A percentile compares a stretch with the other conserved stretches of the same genome.
These are phyloP conservation scores for Metschnikowia borealis DNA, from an alignment of 805 yeast species.

Conservation along the genomic window DNA sequence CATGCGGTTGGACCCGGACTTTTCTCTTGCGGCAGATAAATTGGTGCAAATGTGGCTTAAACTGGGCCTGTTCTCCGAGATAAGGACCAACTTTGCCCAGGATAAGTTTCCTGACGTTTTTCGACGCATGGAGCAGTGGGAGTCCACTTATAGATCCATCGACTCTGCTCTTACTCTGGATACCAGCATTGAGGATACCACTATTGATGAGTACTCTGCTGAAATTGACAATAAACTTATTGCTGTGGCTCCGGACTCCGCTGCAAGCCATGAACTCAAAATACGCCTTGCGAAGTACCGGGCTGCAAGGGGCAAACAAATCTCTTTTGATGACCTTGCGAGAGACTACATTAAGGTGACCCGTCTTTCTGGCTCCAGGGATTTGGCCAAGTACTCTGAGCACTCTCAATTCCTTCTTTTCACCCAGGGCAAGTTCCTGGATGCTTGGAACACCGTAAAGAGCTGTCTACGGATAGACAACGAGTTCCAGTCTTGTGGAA, in stretches of 20 bases:
- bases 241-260: conserved; percentile 41
- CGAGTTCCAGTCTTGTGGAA: conserved; percentile 60
- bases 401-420: conserved; percentile 37
- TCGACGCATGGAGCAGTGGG: conserved; percentile 19
- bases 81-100: conserved; percentile 11
- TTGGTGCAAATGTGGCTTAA: conserved; percentile 47
- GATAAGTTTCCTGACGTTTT: conserved; percentile 12
- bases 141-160: conserved; percentile 13
- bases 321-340: conserved; percentile 5
- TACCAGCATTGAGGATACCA: background rate
- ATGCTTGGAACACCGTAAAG: conserved; percentile 49
- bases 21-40: conserved; percentile 47
- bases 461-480: conserved; percentile 76
- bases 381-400: conserved; percentile 23
- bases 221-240: conserved; percentile 11
- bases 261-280: conserved; percentile 32
- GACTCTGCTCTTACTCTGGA: conserved; percentile 9
- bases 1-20: conserved; percentile 37
- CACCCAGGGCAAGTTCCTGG: conserved; percentile 50
- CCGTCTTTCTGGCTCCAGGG: conserved; percentile 24
- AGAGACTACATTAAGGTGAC: conserved; percentile 26
- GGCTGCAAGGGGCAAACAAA: background rate
- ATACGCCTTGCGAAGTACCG: conserved; percentile 20
- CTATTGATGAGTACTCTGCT: background rate
- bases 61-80: conserved; percentile 46